phyloP scores from a whole-genome alignment of 2,329 filamentous ascomycete species.

The Kalmusia sp. region DNA sequence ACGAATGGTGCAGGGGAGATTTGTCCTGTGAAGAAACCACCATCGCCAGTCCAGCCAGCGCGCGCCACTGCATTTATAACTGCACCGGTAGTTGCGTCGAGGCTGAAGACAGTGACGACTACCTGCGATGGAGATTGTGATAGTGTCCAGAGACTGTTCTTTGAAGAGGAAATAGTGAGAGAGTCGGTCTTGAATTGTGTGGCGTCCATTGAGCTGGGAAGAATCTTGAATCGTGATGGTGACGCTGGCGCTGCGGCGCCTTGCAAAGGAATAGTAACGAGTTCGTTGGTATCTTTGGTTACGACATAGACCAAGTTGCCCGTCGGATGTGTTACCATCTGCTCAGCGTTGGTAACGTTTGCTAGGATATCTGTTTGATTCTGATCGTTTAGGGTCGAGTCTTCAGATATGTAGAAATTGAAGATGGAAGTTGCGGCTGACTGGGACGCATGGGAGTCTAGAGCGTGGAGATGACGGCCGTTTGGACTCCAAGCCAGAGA shows the following conservation, averaged over 20 bases:
- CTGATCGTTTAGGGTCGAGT: slow-evolving; percentile 19
- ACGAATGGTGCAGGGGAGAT: slow-evolving; percentile 23
- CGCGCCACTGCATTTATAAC: slow-evolving; percentile 23
- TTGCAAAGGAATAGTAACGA: slow-evolving; percentile 21
- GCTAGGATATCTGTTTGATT: slow-evolving; percentile 19
- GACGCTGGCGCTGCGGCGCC: background rate
- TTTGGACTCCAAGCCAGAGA: slow-evolving; percentile 29
- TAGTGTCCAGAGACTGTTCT: slow-evolving; percentile 26
- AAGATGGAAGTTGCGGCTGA: slow-evolving; percentile 22
- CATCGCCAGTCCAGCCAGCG: slow-evolving; percentile 21
- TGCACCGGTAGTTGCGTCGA: slow-evolving; percentile 26
- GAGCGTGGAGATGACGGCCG: slow-evolving; percentile 27
- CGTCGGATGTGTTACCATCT: slow-evolving; percentile 29
- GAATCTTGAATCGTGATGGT: slow-evolving; percentile 18
- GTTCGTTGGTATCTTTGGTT: slow-evolving; percentile 26
- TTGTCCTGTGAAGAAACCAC: slow-evolving; percentile 15
- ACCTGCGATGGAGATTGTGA: slow-evolving; percentile 23
- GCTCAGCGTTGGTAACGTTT: slow-evolving; percentile 23
- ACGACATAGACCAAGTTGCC: slow-evolving; percentile 25
- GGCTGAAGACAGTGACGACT: slow-evolving; percentile 22
- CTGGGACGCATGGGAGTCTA: slow-evolving; percentile 22
- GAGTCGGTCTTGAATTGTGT: slow-evolving; percentile 20
- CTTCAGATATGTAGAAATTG: slow-evolving; percentile 27
- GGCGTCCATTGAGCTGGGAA: slow-evolving; percentile 20
- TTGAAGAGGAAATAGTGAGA: slow-evolving; percentile 25